These are phyloP conservation scores for Ophiostoma piceae DNA, from an alignment of 2,329 filamentous ascomycete species.

Conservation along the genomic window DNA sequence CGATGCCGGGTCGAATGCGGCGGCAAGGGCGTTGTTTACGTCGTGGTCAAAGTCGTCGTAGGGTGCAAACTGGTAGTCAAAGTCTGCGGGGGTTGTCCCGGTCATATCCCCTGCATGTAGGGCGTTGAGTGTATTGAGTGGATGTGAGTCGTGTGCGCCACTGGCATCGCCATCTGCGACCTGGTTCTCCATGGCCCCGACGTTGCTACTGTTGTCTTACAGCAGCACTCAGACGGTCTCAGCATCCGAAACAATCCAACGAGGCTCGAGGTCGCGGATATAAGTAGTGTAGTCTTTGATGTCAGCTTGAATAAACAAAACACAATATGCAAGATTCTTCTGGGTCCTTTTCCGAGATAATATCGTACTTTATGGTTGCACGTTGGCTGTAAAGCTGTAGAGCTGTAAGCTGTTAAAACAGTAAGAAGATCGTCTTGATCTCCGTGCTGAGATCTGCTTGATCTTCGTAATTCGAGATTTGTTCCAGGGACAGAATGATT, in stretches of 20 bases:
- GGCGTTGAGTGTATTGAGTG: background rate
- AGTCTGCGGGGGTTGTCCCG: background rate
- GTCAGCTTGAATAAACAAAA: background rate
- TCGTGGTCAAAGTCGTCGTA: constrained; percentile 2
- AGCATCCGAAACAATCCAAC: constrained; percentile 29
- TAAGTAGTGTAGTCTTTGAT: background rate
- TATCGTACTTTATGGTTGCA: background rate
- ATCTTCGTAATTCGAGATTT: background rate
- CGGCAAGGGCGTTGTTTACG: background rate
- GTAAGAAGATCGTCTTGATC: background rate
- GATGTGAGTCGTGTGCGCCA: background rate
- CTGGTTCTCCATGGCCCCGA: constrained; percentile 20
- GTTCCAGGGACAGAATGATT: background rate
- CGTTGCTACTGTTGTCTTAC: constrained; percentile 31
- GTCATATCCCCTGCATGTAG: background rate
- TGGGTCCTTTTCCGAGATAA: too few species aligned
- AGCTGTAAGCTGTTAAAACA: too few species aligned
- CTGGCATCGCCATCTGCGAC: background rate
- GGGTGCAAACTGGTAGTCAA: background rate
- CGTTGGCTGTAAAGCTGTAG: background rate
- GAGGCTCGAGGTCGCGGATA: constrained; percentile 34
- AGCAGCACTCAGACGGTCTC: constrained; percentile 33
- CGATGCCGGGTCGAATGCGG: background rate
- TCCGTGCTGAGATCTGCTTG: background rate
- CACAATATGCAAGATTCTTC: background rate